Percentiles rank a stretch among this genome's conserved stretches.
Evolutionary conservation across 2,329 filamentous ascomycete genomes (phyloP).

Genomic region (Paracoccidioides lutzii): DNA sequence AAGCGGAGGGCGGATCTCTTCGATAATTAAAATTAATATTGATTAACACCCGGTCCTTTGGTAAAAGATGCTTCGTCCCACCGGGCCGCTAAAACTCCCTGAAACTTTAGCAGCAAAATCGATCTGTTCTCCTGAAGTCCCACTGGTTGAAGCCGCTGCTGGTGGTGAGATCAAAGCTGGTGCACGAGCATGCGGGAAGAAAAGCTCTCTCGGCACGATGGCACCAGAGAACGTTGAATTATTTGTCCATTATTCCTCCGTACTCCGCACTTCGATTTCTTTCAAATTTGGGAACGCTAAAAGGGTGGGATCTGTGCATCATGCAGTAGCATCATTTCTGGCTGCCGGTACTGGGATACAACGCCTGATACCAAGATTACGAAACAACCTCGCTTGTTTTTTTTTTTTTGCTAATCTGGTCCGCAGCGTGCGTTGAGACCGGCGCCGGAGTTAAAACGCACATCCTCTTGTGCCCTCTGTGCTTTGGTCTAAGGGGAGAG

Average conservation of each 20-base stretch:
- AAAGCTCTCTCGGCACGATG: no score
- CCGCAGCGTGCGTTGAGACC: not conserved
- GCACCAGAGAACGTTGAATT: no score
- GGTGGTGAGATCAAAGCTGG: no score
- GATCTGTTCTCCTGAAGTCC: not conserved
- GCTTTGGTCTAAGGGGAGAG: no score
- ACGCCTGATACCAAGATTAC: not conserved
- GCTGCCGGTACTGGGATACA: not conserved
- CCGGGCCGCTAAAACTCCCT: no score
- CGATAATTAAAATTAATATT: no score
- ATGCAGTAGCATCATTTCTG: not conserved
- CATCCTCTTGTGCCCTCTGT: not conserved
- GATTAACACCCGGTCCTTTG: no score
- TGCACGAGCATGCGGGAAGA: no score
- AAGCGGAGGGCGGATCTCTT: no score
- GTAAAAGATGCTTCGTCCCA: not conserved
- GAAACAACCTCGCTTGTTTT: slow-evolving; percentile 1
- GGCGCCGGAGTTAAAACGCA: not conserved
- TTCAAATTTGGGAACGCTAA: not conserved
- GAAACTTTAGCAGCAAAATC: not conserved
- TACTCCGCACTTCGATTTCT: not conserved
- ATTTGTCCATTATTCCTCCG: not conserved
- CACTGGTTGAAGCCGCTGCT: no score
- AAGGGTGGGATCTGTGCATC: not conserved
- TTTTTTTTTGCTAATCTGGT: not conserved